A percentile compares a stretch with the other conserved stretches of the same genome.
phyloP scores from a whole-genome alignment of 805 yeast species.

The Cyberlindnera maclurae region DNA sequence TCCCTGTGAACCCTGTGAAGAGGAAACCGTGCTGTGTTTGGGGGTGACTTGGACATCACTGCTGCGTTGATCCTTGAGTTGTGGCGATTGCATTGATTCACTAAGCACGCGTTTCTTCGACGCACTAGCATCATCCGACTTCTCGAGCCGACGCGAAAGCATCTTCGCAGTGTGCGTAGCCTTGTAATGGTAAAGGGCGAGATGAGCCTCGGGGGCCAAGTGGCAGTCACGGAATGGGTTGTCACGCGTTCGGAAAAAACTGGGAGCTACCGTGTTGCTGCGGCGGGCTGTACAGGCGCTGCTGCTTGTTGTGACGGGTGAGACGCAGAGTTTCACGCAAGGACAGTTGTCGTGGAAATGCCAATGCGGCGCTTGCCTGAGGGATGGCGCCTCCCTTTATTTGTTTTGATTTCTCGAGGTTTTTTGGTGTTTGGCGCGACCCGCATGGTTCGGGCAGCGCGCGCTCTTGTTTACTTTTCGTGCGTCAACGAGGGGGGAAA shows the following conservation, averaged over 20 bases:
- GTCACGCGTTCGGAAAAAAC: too few species aligned
- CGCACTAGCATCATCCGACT: neutral
- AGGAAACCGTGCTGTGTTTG: slow-evolving; percentile 14
- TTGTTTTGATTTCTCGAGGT: slow-evolving; percentile 1
- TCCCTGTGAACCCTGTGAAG: slow-evolving; percentile 26
- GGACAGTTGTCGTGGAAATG: too few species aligned
- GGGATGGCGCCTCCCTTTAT: neutral
- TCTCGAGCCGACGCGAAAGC: too few species aligned
- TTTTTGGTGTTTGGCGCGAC: too few species aligned
- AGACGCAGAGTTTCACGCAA: too few species aligned
- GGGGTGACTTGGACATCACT: slow-evolving; percentile 17
- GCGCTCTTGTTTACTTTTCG: slow-evolving; percentile 1
- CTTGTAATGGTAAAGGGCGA: too few species aligned
- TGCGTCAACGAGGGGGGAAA: neutral
- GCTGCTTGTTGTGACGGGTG: too few species aligned
- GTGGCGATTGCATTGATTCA: slow-evolving; percentile 23
- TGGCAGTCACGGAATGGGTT: too few species aligned
- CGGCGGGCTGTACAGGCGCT: too few species aligned
- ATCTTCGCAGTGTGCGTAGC: too few species aligned
- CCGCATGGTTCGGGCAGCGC: neutral
- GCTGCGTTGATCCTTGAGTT: slow-evolving; percentile 14
- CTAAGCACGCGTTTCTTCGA: slow-evolving; percentile 22
- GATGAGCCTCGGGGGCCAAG: too few species aligned
- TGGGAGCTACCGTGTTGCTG: too few species aligned
- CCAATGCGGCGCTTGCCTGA: neutral